Evolutionary conservation across 2,329 filamentous ascomycete genomes (phyloP), one percentile per base, ranked within the genome.

Genomic region (Aureobasidium melanogenum): DNA sequence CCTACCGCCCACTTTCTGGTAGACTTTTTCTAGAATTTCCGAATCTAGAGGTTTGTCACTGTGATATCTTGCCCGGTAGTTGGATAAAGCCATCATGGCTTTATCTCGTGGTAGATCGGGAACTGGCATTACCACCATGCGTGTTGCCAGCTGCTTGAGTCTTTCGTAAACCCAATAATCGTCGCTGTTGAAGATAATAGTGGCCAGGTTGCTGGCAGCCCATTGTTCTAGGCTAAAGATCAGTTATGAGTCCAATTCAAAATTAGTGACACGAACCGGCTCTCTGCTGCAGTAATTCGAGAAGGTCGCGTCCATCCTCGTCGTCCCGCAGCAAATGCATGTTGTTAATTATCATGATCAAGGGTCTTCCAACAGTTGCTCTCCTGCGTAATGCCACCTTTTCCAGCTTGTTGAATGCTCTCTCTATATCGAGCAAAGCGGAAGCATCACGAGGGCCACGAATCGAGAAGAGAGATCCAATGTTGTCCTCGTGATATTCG

Each of bases 101-200:
- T 88, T 85, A 12, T 78, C 73, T 72, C 92, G 96, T 56, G 88
- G 84, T 7, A 99, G 79, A 73, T 99, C 94, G 5, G 84, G 82
- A 44, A 99, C 86, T 9, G 91, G 85, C 39, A 96, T 87, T 5
- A 99, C 88, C 70, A 97, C 92, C 90, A 99, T 96, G 48, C 94
- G 85, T 1, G 92, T 96, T 3, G 91, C 90, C 63, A 96, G 87
- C 72, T 90, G 87, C 79, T 97, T 97, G 57, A 99, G 78, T 15
- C 92, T 84, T 73, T 99, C 94, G 69, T 97, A 97, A 0, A 99
- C 89, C 94, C 94, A 99, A 75, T 96, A 99, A 72, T 97, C 94
- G 74, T 99, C 94, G 59, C 87, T 92, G 75, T 97, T 97, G 77
- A 99, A 91, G 36, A 99, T 86, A 80, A 91, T 84, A 1, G 94